Base-by-base conservation (phyloP, 2,329 filamentous ascomycete species). In the Byssochlamys sp. region DNA sequence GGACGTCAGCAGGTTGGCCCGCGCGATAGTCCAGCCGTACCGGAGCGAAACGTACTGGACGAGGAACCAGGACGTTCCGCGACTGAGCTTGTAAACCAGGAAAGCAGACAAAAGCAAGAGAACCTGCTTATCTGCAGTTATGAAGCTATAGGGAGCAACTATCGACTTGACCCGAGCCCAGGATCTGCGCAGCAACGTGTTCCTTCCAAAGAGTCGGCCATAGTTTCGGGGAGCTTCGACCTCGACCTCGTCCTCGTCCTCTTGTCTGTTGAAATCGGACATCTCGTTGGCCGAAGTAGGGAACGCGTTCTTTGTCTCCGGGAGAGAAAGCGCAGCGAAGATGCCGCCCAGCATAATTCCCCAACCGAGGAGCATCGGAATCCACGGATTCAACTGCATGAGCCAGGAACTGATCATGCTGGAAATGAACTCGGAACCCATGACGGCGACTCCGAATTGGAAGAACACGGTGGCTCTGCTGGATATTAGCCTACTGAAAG, bases 11-110 rank as follows among this genome's bases (percentile, higher is more conserved):
- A 75, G 63, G 50, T 75, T 76, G 55, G 75, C 67, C 52, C 69
- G 61, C 0, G 77, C 75, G 19, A 81, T 69, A 33, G 75, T 73
- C 76, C 78, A 80, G 26, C 66, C 63, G 57, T 80, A 81, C 26
- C 78, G 71, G n/a, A 76, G 77, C 1, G 78, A 80, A 19, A 79
- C 76, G 62, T 81, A 81, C 58, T 79, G 77, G n/a, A 79, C 70
- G 12, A 81, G 63, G 55, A 81, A 71, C 60, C 72, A 75, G 14
- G 77, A 68, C 9, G 76, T 75, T 53, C 78, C 77, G 27, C 77
- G 72, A 54, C 76, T 77, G 5, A 81, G 67, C n/a, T 76, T 72
- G 61, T 76, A 78, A 12, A 78, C 75, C 25, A 81, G 62, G 58
- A 80, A 80, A 0, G 76, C 73, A 10, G 76, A 72, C 7, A 80